Percentiles rank a stretch among this genome's conserved stretches.
Evolutionary conservation across 1,139 yeast species (phyloP).

Genomic region (Lizanozyma gosingica): DNA sequence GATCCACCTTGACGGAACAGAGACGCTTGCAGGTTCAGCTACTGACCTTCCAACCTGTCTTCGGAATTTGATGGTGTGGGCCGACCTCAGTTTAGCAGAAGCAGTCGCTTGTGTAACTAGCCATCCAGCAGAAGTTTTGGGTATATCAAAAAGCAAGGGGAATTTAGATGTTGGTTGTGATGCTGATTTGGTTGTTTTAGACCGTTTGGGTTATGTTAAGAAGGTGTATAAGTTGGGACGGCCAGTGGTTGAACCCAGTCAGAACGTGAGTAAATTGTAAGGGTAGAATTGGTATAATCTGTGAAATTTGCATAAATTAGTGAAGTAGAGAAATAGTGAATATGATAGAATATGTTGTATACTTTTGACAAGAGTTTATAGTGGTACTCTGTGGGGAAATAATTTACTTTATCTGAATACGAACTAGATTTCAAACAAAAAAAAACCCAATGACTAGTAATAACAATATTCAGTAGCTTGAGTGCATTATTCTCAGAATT

Average conservation of each 20-base stretch:
- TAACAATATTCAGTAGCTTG: no score
- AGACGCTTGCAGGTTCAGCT: constrained; percentile 58
- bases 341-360: no score
- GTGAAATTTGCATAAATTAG: no score
- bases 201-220: constrained; percentile 36
- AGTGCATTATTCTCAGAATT: no score
- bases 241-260: constrained; percentile 11
- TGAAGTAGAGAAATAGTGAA: no score
- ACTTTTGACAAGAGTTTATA: no score
- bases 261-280: background rate
- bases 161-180: constrained; percentile 46
- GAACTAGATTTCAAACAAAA: no score
- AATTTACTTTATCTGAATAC: no score
- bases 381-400: no score
- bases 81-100: constrained; percentile 39
- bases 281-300: no score
- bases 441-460: no score
- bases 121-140: constrained; percentile 45
- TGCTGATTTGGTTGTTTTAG: constrained; percentile 49
- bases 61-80: constrained; percentile 47
- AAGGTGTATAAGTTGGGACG: constrained; percentile 45
- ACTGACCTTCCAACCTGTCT: constrained; percentile 49
- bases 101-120: constrained; percentile 52
- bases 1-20: constrained; percentile 45
- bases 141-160: constrained; percentile 38